These are phyloP conservation scores for Lachnellula cervina DNA, from an alignment of 2,329 filamentous ascomycete species.

Conservation along the genomic window DNA sequence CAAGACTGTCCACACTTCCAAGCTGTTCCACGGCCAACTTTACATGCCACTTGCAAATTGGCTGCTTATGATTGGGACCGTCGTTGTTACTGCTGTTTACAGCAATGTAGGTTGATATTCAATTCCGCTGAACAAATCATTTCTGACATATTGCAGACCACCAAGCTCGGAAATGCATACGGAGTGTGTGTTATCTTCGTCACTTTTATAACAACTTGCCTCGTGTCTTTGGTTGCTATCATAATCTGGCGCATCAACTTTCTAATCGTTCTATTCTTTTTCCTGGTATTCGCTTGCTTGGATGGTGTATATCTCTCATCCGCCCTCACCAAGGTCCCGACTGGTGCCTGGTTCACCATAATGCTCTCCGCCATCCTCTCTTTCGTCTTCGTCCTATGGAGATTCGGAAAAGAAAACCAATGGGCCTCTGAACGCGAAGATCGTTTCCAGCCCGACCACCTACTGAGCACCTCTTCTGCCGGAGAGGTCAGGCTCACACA, in stretches of 20 bases:
- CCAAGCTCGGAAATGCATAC: constrained; percentile 67
- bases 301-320: constrained; percentile 68
- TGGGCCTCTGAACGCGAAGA: constrained; percentile 67
- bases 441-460: constrained; percentile 45
- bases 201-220: constrained; percentile 71
- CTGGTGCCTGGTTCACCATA: constrained; percentile 75
- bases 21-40: constrained; percentile 66
- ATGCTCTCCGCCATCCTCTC: constrained; percentile 59
- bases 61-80: constrained; percentile 69
- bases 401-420: constrained; percentile 73
- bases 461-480: constrained; percentile 32
- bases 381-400: constrained; percentile 66
- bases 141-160: constrained; percentile 43
- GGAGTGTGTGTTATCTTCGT: constrained; percentile 77
- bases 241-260: constrained; percentile 65
- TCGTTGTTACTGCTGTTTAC: constrained; percentile 71
- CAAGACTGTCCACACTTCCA: constrained; percentile 66
- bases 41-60: constrained; percentile 75
- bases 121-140: neutral
- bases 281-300: constrained; percentile 58
- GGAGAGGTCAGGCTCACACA: constrained; percentile 36
- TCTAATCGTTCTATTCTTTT: constrained; percentile 55
- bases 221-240: constrained; percentile 67
- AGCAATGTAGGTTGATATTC: constrained; percentile 49
- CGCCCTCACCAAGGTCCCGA: constrained; percentile 66